phyloP scores from a whole-genome alignment of 129 eudicot genomes.

The Deinandra increscens region DNA sequence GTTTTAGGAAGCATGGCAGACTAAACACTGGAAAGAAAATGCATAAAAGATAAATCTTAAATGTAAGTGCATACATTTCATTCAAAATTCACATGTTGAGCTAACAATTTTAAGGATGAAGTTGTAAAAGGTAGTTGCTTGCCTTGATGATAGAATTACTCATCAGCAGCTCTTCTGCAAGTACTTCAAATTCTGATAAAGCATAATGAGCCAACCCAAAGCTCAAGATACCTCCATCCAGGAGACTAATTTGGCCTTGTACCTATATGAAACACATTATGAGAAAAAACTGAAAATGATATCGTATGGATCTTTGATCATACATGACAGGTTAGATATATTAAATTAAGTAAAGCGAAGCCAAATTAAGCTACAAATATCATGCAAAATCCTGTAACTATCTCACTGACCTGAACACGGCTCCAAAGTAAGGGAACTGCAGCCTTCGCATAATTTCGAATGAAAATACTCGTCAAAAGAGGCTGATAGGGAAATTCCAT shows the following conservation, averaged over 20 bases:
- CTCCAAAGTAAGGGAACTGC: constrained; percentile 96
- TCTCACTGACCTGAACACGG: constrained; percentile 79
- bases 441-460: constrained; percentile 71
- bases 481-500: constrained; percentile 94
- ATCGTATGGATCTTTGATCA: constrained; percentile 4
- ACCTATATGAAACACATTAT: constrained; percentile 47
- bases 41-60: constrained; percentile 5
- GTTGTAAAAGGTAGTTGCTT: constrained; percentile 21
- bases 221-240: constrained; percentile 76
- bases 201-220: constrained; percentile 92
- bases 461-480: constrained; percentile 75
- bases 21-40: neutral
- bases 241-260: constrained; percentile 88
- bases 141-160: constrained; percentile 90
- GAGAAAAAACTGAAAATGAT: constrained; percentile 9
- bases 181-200: constrained; percentile 89
- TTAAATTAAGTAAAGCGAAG: neutral
- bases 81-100: neutral
- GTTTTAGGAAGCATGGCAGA: constrained; percentile 1
- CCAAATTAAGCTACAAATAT: neutral
- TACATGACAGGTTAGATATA: neutral
- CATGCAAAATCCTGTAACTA: neutral
- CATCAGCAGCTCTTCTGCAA: constrained; percentile 97
- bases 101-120: constrained; percentile 4
- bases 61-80: neutral